Evolutionary conservation across 768 basidiomycete genomes (phyloP).

Genomic region (Terana coerulea): DNA sequence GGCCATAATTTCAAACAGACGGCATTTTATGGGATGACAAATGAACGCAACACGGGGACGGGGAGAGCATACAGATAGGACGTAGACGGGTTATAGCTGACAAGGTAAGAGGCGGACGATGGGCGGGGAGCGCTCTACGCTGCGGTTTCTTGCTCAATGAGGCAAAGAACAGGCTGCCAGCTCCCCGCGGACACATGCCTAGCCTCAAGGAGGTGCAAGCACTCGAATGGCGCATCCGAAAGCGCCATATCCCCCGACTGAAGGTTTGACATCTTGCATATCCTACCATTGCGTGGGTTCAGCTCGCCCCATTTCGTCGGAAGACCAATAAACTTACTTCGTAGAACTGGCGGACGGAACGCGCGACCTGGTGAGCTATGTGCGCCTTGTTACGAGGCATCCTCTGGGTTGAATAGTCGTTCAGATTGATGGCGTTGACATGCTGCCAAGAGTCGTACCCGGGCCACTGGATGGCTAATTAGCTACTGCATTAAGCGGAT

Average conservation of each 20-base stretch:
- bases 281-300: neutral
- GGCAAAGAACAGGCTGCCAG: conserved; percentile 1
- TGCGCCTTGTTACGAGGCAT: neutral
- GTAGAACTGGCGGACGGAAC: neutral
- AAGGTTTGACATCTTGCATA: neutral
- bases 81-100: no score
- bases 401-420: neutral
- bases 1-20: no score
- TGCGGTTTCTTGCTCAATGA: no score
- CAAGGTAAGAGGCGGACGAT: no score
- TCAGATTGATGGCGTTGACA: neutral
- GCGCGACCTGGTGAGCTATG: neutral
- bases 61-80: no score
- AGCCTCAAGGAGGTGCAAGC: neutral
- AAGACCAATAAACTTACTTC: neutral
- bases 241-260: neutral
- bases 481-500: no score
- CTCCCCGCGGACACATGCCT: neutral
- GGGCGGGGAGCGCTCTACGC: no score
- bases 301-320: no score
- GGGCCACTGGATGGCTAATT: neutral
- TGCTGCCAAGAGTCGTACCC: neutral
- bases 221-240: neutral
- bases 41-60: no score
- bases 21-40: no score